Percentiles rank a stretch among this genome's conserved stretches.
Conservation (phyloP, 805 yeast genomes). For the Spathaspora arborariae region DNA sequence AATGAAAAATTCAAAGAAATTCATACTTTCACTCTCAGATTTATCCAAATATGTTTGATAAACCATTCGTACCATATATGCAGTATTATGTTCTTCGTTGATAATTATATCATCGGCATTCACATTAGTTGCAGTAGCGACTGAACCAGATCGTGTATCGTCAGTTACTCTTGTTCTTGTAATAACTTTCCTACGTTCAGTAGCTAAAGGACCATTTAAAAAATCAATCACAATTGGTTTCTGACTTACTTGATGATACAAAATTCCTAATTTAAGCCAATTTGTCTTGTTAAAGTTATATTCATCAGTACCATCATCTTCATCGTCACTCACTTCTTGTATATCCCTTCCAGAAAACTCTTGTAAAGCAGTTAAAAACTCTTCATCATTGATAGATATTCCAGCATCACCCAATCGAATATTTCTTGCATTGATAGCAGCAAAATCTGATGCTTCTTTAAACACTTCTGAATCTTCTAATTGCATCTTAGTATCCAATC, state of each 20-base stretch:
- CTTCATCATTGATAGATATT: conserved; percentile 45
- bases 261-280: conserved; percentile 58
- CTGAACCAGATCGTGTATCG: conserved; percentile 38
- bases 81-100: conserved; percentile 56
- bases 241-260: conserved; percentile 43
- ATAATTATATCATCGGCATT: conserved; percentile 48
- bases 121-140: conserved; percentile 54
- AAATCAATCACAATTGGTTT: conserved; percentile 55
- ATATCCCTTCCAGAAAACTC: conserved; percentile 22
- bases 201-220: conserved; percentile 65
- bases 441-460: conserved; percentile 55
- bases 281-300: conserved; percentile 43
- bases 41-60: conserved; percentile 35
- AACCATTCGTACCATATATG: conserved; percentile 57
- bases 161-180: conserved; percentile 30
- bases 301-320: conserved; percentile 12
- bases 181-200: conserved; percentile 48
- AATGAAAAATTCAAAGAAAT: conserved; percentile 62
- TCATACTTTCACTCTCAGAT: conserved; percentile 35
- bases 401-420: conserved; percentile 55
- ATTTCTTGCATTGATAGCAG: conserved; percentile 61
- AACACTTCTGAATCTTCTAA: conserved; percentile 61
- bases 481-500: conserved; percentile 31
- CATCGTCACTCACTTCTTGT: conserved; percentile 14
- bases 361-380: conserved; percentile 39